Evolutionary conservation across 176 grass and related monocot genomes (phyloP), one percentile per base, ranked within the genome.

Genomic region (Juncus inflexus): DNA sequence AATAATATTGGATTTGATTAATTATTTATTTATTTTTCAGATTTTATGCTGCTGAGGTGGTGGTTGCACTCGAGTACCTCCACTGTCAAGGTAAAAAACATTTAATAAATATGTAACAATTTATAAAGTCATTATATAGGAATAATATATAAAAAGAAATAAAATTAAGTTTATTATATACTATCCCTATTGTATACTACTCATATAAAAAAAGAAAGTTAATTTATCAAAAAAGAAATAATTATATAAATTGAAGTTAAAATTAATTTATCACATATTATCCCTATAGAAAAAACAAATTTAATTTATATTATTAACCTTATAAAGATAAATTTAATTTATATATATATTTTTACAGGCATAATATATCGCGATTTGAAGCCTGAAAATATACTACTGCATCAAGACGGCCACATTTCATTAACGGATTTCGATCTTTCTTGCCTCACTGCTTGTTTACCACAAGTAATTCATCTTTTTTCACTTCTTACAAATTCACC

Each of bases 321-420:
- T 45, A 9, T 40, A 15, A 7, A 40, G 39, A 7, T 51, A 39
- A 40, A 14, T 55, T 39, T 69, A n/a, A 69, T 37, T 10, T 7
- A 69, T 69, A 53, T 55, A 55, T 81, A 35, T 81, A 58, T 65
- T 63, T 42, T 35, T 50, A 50, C 6, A 96, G 91, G 91, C 60
- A 90, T 96, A 78, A 96, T 96, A 62, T 91, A 96, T 63, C 79
- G 91, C 61, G 87, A 96, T 53, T 81, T 96, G 35, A 96, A 96
- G 67, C 91, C 91, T 57, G 82, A 88, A 79, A 96, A 96, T 74
- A 96, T 96, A 78, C 79, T 96, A 73, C 77, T 96, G 78, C 74
- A 81, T 40, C 64, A 74, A 41, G 82, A 96, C 53, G 91, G 91
- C 12, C 91, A 91, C 67, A 85, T 96, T 50, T 86, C 84, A 50